These are phyloP conservation scores for Blastobotrys attinorum DNA, from an alignment of 805 yeast species.

Conservation along the genomic window DNA sequence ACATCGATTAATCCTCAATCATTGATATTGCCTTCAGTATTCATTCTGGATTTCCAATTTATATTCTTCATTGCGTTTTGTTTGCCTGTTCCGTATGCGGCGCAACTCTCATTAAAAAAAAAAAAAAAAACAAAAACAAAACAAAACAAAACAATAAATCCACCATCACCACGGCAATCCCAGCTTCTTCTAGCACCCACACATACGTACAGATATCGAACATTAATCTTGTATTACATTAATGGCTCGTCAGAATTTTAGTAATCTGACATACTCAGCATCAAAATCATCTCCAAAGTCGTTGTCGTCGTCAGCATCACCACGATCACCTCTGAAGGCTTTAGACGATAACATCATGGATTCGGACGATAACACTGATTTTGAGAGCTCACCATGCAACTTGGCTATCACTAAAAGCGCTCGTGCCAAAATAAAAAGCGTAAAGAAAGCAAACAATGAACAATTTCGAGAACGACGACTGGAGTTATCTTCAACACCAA, in stretches of 20 bases:
- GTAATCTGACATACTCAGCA: neutral
- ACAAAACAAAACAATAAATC: neutral
- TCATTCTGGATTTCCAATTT: too few relatives aligned
- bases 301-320: neutral
- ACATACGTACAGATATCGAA: too few relatives aligned
- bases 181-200: too few relatives aligned
- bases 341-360: constrained; percentile 1
- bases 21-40: too few relatives aligned
- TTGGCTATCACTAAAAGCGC: neutral
- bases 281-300: neutral
- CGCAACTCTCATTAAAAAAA: too few relatives aligned
- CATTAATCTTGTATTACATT: neutral
- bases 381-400: neutral
- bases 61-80: too few relatives aligned
- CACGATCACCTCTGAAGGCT: neutral
- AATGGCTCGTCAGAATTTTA: neutral
- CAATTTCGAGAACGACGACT: neutral
- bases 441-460: neutral
- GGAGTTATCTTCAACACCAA: neutral
- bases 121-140: neutral
- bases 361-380: constrained; percentile 2
- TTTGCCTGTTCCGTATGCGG: too few relatives aligned
- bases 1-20: too few relatives aligned
- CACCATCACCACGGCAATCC: too few relatives aligned
- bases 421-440: neutral